Percentiles rank a stretch among this genome's conserved stretches.
phyloP scores from a whole-genome alignment of 495 filamentous ascomycete genomes.

The Hypomontagnella submonticulosa region DNA sequence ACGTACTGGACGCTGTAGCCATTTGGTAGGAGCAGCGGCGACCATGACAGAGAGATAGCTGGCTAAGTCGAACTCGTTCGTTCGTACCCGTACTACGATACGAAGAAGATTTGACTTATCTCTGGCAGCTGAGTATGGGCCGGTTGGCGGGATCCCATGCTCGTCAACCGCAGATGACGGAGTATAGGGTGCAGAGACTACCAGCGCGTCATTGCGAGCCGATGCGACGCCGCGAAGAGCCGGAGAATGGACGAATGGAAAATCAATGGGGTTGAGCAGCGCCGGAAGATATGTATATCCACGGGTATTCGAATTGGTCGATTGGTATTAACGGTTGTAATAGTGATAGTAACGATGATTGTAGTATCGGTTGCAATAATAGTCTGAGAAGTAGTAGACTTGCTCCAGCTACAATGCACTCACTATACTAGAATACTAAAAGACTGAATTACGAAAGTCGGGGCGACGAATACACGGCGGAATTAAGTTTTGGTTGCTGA shows the following conservation, averaged over 20 bases:
- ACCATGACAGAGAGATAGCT: constrained; percentile 44
- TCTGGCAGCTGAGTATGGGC: constrained; percentile 34
- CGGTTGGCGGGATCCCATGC: constrained; percentile 41
- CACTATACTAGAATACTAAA: neutral
- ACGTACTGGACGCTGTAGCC: constrained; percentile 49
- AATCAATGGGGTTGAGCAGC: constrained; percentile 6
- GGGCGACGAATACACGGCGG: constrained; percentile 35
- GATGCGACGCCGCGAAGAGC: constrained; percentile 34
- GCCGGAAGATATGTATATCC: neutral
- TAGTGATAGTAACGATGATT: neutral
- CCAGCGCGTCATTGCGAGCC: constrained; percentile 44
- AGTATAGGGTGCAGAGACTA: constrained; percentile 22
- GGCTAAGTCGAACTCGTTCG: constrained; percentile 16
- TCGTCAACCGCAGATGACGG: constrained; percentile 38
- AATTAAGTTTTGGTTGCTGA: constrained; percentile 36
- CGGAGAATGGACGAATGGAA: constrained; percentile 10
- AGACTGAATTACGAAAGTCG: constrained; percentile 18
- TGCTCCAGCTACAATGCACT: neutral
- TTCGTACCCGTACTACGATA: constrained; percentile 13
- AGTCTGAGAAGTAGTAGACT: neutral
- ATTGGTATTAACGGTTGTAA: constrained; percentile 3
- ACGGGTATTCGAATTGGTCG: neutral
- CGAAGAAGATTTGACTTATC: constrained; percentile 30
- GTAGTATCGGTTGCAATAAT: constrained; percentile 1
- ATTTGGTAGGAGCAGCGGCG: constrained; percentile 43